Conservation (phyloP, 768 basidiomycete species). For the Trametes sanguinea region DNA sequence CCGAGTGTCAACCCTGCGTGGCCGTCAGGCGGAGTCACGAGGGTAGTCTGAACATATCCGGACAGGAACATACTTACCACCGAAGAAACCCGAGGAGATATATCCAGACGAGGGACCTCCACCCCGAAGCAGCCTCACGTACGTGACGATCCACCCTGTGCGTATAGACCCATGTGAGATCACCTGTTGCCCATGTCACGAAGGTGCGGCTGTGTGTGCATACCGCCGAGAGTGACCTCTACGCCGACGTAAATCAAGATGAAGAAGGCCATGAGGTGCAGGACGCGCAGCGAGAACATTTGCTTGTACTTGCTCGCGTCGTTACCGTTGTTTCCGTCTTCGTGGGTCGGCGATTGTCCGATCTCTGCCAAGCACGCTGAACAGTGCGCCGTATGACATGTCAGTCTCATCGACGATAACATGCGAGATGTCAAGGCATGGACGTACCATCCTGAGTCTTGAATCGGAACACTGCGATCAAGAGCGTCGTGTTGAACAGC, state of each 20-base stretch:
- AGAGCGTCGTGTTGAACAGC: constrained; percentile 49
- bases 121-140: constrained; percentile 46
- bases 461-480: constrained; percentile 63
- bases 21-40: no score
- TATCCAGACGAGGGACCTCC: constrained; percentile 53
- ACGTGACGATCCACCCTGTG: constrained; percentile 59
- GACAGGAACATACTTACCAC: constrained; percentile 29
- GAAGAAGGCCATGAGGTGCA: constrained; percentile 47
- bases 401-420: no score
- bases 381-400: constrained; percentile 4
- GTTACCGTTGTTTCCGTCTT: constrained; percentile 30
- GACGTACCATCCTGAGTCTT: constrained; percentile 64
- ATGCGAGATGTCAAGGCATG: no score
- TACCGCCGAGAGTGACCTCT: constrained; percentile 40
- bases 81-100: constrained; percentile 53
- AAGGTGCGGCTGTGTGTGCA: neutral
- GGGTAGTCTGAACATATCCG: constrained; percentile 6
- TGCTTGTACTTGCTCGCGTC: constrained; percentile 46
- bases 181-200: no score
- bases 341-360: constrained; percentile 48
- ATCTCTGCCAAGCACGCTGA: constrained; percentile 57
- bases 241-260: constrained; percentile 47
- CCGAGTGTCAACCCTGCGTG: constrained; percentile 48
- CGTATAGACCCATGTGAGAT: neutral
- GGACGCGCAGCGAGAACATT: constrained; percentile 42